Percentiles rank a stretch among this genome's conserved stretches.
Conservation (phyloP, 1,284 basidiomycete species). For the Jaminaea rosea region DNA sequence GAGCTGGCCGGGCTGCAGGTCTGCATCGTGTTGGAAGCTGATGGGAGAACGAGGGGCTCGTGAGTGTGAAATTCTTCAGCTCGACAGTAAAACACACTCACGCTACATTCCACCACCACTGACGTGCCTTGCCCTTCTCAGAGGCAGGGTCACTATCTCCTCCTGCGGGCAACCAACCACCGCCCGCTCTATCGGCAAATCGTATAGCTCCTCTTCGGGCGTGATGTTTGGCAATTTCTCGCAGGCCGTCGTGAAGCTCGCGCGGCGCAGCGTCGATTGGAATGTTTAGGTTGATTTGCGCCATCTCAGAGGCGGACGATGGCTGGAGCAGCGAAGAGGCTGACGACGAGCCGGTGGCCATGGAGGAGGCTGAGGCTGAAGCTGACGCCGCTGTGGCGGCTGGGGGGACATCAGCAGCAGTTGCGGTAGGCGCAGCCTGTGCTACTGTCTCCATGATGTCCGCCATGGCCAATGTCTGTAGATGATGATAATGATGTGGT, state of each 20-base stretch:
- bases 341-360: too few relatives aligned
- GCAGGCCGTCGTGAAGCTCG: not conserved
- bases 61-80: not conserved
- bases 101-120: constrained; percentile 7
- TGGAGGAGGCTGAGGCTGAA: too few relatives aligned
- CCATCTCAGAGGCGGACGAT: too few relatives aligned
- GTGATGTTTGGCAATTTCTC: not conserved
- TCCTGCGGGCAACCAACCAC: not conserved
- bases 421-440: too few relatives aligned
- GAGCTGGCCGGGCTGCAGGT: not conserved
- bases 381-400: too few relatives aligned
- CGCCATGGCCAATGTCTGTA: too few relatives aligned
- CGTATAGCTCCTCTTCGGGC: not conserved
- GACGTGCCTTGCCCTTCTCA: not conserved
- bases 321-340: too few relatives aligned
- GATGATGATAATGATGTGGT: too few relatives aligned
- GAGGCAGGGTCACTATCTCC: not conserved
- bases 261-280: not conserved
- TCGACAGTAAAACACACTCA: not conserved
- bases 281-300: not conserved
- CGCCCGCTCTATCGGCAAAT: not conserved
- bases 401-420: too few relatives aligned
- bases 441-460: too few relatives aligned
- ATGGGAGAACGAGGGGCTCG: not conserved
- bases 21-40: not conserved